These are phyloP conservation scores for Fomitiporia mediterranea DNA, from an alignment of 1,284 basidiomycete species.

Conservation along the genomic window DNA sequence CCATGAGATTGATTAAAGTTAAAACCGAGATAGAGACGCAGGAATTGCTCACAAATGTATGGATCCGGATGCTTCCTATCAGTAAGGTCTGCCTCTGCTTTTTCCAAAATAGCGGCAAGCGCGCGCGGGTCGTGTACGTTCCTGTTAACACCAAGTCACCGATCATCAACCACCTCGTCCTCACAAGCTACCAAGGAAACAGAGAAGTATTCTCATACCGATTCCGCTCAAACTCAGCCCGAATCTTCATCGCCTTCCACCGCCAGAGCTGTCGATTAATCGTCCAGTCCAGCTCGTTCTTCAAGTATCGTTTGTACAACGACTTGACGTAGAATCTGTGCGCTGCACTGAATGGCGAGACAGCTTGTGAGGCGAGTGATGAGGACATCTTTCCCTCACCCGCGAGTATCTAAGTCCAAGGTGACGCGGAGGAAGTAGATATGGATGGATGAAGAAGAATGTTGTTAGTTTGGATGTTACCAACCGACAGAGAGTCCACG, in stretches of 20 bases:
- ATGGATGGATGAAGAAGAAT: too few relatives aligned
- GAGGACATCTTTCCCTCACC: too few relatives aligned
- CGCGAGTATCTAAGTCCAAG: too few relatives aligned
- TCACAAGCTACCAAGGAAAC: background rate
- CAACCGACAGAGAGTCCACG: too few relatives aligned
- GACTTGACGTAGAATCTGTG: constrained; percentile 88
- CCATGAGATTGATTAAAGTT: constrained; percentile 22
- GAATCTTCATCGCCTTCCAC: constrained; percentile 74
- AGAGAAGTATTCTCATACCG: constrained; percentile 68
- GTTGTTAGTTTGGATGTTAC: too few relatives aligned
- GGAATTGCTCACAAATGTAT: constrained; percentile 70
- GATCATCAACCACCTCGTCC: too few relatives aligned
- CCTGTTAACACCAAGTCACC: constrained; percentile 46
- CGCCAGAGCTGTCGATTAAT: constrained; percentile 85
- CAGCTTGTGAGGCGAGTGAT: background rate
- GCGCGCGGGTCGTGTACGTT: constrained; percentile 86
- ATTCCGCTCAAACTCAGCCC: constrained; percentile 91
- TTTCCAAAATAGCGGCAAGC: constrained; percentile 73
- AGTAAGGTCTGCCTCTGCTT: constrained; percentile 76
- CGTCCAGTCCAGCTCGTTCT: constrained; percentile 86
- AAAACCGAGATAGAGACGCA: constrained; percentile 23
- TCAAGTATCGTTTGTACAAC: constrained; percentile 83
- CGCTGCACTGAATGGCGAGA: constrained; percentile 64
- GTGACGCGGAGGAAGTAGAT: too few relatives aligned
- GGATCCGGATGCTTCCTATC: constrained; percentile 82